These are phyloP conservation scores for Colletotrichum gloeosporioides DNA, from an alignment of 2,329 filamentous ascomycete genomes.

Conservation along the genomic window DNA sequence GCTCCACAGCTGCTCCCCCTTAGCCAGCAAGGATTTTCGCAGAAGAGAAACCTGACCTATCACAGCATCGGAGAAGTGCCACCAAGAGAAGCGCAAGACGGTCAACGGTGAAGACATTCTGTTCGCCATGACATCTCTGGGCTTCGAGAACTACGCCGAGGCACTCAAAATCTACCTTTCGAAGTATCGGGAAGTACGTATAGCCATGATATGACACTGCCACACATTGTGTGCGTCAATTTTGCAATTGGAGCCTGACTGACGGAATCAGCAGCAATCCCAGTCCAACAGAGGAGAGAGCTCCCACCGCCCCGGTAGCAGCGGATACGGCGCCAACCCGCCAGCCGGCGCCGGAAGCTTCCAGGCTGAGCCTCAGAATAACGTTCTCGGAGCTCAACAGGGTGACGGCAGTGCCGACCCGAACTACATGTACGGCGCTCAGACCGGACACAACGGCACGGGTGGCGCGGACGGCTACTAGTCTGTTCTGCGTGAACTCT, in stretches of 20 bases:
- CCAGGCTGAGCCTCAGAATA: slow-evolving; percentile 43
- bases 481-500: slow-evolving; percentile 4
- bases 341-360: slow-evolving; percentile 50
- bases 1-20: background rate
- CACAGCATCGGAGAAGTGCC: slow-evolving; percentile 96
- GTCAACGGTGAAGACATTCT: slow-evolving; percentile 99
- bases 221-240: background rate
- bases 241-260: background rate
- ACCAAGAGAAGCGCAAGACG: slow-evolving; percentile 99
- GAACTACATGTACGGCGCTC: slow-evolving; percentile 59
- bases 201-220: background rate
- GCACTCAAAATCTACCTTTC: slow-evolving; percentile 97
- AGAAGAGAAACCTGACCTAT: slow-evolving; percentile 28
- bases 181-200: slow-evolving; percentile 93
- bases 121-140: slow-evolving; percentile 98
- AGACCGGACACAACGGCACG: slow-evolving; percentile 65
- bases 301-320: slow-evolving; percentile 54
- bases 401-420: slow-evolving; percentile 48
- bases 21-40: slow-evolving; percentile 4
- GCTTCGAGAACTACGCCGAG: slow-evolving; percentile 98
- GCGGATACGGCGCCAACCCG: slow-evolving; percentile 53
- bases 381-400: slow-evolving; percentile 42
- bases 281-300: slow-evolving; percentile 73
- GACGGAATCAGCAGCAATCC: slow-evolving; percentile 20
- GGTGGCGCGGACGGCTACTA: slow-evolving; percentile 58